Conservation (phyloP, 495 filamentous ascomycete species). For the Cryomyces minteri region DNA sequence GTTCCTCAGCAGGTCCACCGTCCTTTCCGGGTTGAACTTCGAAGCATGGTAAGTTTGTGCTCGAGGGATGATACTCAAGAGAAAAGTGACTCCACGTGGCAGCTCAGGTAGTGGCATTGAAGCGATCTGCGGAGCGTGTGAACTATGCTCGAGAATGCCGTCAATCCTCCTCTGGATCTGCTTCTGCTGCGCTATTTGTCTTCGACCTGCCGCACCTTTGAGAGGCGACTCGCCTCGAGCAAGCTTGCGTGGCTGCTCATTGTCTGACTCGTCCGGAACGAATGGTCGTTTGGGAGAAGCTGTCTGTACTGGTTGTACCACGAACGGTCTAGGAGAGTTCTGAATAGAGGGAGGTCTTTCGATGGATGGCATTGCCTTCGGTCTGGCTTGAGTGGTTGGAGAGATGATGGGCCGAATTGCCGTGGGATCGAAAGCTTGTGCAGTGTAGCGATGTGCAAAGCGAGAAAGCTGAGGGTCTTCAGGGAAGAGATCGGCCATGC, state of each 20-base stretch:
- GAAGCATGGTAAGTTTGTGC: slow-evolving; percentile 50
- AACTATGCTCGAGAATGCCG: background rate
- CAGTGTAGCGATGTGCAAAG: slow-evolving; percentile 60
- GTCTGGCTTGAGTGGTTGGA: slow-evolving; percentile 50
- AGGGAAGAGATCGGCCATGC: slow-evolving; percentile 83
- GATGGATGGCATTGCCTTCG: slow-evolving; percentile 36
- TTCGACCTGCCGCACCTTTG: slow-evolving; percentile 65
- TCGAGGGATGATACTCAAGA: slow-evolving; percentile 66
- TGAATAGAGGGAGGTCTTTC: slow-evolving; percentile 15
- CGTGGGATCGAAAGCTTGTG: slow-evolving; percentile 53
- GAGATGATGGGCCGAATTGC: slow-evolving; percentile 68
- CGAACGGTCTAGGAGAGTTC: slow-evolving; percentile 28
- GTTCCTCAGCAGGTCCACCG: slow-evolving; percentile 55
- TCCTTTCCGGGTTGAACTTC: slow-evolving; percentile 46
- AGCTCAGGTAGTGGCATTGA: slow-evolving; percentile 24
- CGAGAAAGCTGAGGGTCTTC: slow-evolving; percentile 58
- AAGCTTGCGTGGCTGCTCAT: slow-evolving; percentile 61
- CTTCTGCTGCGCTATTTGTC: slow-evolving; percentile 28
- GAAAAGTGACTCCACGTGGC: slow-evolving; percentile 62
- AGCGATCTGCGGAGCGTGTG: slow-evolving; percentile 4
- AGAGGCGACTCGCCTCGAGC: slow-evolving; percentile 69
- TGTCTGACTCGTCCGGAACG: slow-evolving; percentile 51
- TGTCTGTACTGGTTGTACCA: background rate
- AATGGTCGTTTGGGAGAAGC: slow-evolving; percentile 31
- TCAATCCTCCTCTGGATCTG: slow-evolving; percentile 4